Conservation (phyloP, 2,329 filamentous ascomycete species). For the Arachnomyces sp. region DNA sequence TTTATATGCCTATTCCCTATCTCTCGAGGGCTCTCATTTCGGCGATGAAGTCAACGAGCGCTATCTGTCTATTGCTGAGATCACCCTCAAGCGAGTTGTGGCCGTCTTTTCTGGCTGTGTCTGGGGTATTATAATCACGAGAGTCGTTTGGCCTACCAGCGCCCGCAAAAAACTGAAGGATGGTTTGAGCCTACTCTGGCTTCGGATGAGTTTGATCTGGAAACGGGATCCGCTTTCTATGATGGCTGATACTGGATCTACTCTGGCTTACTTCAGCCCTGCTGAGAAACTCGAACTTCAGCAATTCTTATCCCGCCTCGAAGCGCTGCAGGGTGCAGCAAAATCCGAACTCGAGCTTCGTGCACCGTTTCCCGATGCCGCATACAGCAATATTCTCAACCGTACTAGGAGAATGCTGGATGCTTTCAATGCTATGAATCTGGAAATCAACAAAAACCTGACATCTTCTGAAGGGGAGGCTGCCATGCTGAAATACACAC, state of each 20-base stretch:
- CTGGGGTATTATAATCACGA: constrained; percentile 86
- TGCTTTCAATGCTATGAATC: constrained; percentile 91
- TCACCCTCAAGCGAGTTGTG: constrained; percentile 77
- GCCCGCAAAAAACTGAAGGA: constrained; percentile 81
- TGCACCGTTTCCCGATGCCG: constrained; percentile 71
- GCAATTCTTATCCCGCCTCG: constrained; percentile 64
- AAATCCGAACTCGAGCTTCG: constrained; percentile 81
- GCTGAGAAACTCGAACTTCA: constrained; percentile 81
- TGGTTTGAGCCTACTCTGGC: constrained; percentile 80
- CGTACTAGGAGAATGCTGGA: constrained; percentile 80
- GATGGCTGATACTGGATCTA: constrained; percentile 40
- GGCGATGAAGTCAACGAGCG: constrained; percentile 79
- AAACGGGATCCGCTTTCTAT: constrained; percentile 80
- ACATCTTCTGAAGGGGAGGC: constrained; percentile 71
- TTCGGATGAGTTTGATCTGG: constrained; percentile 94
- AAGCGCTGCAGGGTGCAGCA: constrained; percentile 63
- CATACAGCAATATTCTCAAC: constrained; percentile 65
- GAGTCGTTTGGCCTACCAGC: constrained; percentile 88
- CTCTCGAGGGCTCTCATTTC: constrained; percentile 68
- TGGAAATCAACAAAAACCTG: constrained; percentile 75
- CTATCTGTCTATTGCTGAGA: constrained; percentile 76
- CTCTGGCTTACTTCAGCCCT: constrained; percentile 67
- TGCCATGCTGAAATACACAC: constrained; percentile 69
- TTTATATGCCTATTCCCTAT: constrained; percentile 86
- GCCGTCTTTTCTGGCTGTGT: constrained; percentile 79